A percentile compares a stretch with the other conserved stretches of the same genome.
phyloP scores from a whole-genome alignment of 1,284 basidiomycete genomes.

The Cryptococcus sp. region DNA sequence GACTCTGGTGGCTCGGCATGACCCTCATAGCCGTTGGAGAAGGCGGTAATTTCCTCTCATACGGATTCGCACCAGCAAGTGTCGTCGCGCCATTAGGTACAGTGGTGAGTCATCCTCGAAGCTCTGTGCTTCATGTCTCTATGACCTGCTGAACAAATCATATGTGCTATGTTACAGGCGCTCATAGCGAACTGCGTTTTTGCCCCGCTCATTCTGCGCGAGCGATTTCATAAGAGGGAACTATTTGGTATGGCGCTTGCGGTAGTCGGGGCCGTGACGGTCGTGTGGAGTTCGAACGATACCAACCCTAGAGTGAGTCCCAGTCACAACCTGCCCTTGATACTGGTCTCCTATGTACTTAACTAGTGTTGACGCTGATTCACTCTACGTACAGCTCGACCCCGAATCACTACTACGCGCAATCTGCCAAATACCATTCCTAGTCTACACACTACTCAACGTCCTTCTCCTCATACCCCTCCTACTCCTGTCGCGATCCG shows the following conservation, averaged over 20 bases:
- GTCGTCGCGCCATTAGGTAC: conserved; percentile 94
- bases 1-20: conserved; percentile 91
- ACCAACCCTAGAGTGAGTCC: conserved; percentile 63
- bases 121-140: not conserved
- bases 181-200: conserved; percentile 93
- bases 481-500: conserved; percentile 62
- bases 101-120: conserved; percentile 58
- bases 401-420: conserved; percentile 70
- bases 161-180: conserved; percentile 47
- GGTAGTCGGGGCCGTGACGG: conserved; percentile 80
- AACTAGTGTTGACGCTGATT: not conserved
- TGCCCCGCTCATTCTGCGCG: conserved; percentile 75
- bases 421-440: conserved; percentile 69
- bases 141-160: too few relatives aligned
- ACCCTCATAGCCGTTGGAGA: conserved; percentile 89
- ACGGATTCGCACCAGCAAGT: conserved; percentile 84
- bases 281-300: conserved; percentile 80
- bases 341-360: not conserved
- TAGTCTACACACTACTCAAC: conserved; percentile 71
- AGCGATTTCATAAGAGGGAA: conserved; percentile 63
- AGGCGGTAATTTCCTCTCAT: conserved; percentile 86
- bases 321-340: not conserved
- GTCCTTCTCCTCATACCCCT: conserved; percentile 62
- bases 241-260: conserved; percentile 83
- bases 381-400: conserved; percentile 53